Evolutionary conservation across 108 stramenopile species (phyloP).

Genomic region (Stephanodiscus minutulus): DNA sequence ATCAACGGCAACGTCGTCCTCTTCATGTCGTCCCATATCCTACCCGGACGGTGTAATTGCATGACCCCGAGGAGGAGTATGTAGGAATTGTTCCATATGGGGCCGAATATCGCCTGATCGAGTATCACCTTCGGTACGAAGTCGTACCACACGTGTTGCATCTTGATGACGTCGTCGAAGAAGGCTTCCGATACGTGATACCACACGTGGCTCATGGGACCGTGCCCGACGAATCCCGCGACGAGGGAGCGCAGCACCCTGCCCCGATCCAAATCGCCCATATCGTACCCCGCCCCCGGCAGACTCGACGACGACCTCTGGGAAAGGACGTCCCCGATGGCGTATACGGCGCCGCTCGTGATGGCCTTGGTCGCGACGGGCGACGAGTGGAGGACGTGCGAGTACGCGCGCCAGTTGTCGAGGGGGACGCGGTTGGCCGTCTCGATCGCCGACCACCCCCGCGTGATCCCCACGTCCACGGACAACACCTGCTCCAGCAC

Average conservation of each 20-base stretch:
- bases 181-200: conserved; percentile 65
- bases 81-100: conserved; percentile 69
- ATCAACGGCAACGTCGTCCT: conserved; percentile 77
- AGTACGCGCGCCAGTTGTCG: conserved; percentile 58
- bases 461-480: conserved; percentile 43
- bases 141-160: conserved; percentile 63
- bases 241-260: conserved; percentile 60
- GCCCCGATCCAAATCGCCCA: conserved; percentile 63
- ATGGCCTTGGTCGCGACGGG: conserved; percentile 66
- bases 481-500: conserved; percentile 32
- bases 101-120: conserved; percentile 62
- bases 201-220: conserved; percentile 84
- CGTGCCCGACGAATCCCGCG: conserved; percentile 85
- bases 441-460: conserved; percentile 51
- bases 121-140: conserved; percentile 66
- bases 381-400: conserved; percentile 23
- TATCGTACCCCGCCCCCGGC: conserved; percentile 60
- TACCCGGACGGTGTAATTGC: conserved; percentile 41
- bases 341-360: conserved; percentile 66
- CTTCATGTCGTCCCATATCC: conserved; percentile 74
- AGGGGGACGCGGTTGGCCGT: conserved; percentile 51
- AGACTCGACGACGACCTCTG: too few species aligned
- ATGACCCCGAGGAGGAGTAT: conserved; percentile 65
- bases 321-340: conserved; percentile 78
- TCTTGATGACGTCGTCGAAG: conserved; percentile 56